Evolutionary conservation across 2,329 filamentous ascomycete genomes (phyloP).

Genomic region (Aspergillus piperis): DNA sequence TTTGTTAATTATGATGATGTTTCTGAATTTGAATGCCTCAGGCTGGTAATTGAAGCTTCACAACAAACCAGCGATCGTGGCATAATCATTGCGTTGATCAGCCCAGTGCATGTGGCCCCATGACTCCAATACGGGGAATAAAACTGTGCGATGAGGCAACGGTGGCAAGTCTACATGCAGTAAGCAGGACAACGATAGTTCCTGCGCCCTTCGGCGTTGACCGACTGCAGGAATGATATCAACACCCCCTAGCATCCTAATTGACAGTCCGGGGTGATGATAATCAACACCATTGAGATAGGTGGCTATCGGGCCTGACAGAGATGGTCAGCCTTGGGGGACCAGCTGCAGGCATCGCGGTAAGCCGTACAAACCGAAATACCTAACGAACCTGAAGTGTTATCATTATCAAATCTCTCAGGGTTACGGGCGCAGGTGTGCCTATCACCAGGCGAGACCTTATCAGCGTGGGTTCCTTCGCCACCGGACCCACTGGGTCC

Average conservation of each 20-base stretch:
- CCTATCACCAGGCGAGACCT: conserved; percentile 15
- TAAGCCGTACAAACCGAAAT: background rate
- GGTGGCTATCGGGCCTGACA: background rate
- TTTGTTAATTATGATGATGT: background rate
- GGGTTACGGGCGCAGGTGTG: conserved; percentile 1
- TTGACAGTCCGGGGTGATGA: background rate
- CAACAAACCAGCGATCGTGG: background rate
- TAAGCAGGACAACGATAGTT: background rate
- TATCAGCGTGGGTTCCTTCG: conserved; percentile 11
- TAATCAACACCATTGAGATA: background rate
- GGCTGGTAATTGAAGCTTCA: too few relatives aligned
- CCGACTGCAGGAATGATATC: background rate
- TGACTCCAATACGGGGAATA: background rate
- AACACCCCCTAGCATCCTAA: background rate
- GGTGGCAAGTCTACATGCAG: background rate
- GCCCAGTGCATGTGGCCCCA: background rate
- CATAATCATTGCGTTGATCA: background rate
- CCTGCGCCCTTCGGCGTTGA: background rate
- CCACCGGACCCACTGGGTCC: conserved; percentile 7
- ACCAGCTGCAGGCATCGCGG: background rate
- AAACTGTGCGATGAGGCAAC: background rate
- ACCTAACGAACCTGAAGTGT: conserved; percentile 5
- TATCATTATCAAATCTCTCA: conserved; percentile 12
- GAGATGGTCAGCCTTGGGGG: background rate
- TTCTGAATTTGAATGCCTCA: too few relatives aligned